Evolutionary conservation across 2,329 filamentous ascomycete species (phyloP), one percentile per base, ranked within the genome.

Genomic region (Lachnellula occidentalis): DNA sequence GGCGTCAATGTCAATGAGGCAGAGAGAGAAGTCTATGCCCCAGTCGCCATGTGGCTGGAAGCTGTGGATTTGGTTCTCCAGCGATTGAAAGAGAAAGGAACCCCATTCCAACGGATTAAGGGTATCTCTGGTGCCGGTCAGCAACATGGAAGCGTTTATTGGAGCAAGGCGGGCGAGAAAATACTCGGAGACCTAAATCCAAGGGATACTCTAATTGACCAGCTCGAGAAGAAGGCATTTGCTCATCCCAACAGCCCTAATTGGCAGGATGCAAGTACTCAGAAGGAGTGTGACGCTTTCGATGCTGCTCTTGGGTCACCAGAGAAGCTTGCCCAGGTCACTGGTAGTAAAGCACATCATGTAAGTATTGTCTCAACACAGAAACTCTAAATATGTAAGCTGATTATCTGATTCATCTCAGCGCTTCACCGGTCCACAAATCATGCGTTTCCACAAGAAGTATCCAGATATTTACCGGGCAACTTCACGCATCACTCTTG

Each of bases 101-200:
- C 90, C 53, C 86, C 91, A 62, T 86, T 96, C 65, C 73, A 78
- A 50, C 81, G 82, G 50, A 84, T 99, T 60, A 83, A 81, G 66
- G 92, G 90, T 31, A 80, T 99, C 63, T 92, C 89, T 66, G 94
- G 91, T 59, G 92, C 92, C 15, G 92, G 94, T 52, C 95, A 97
- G 80, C 94, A 99, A 77, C 94, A 97, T 72, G 94, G 94, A 34
- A 97, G 92, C 70, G 91, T 97, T 27, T 97, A 94, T 74, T 97
- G 92, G 92, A 87, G 81, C 55, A 70, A 75, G 45, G 74, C 84
- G 54, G 92, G 89, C 5, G 87, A 88, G 67, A 66, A 71, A 7
- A 67, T 87, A 43, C 78, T 97, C 43, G 73, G 70, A 4, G 74
- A 66, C 12, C 74, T 97, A 43, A 78, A 89, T 61, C 68, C 78